Evolutionary conservation across 2,329 filamentous ascomycete genomes (phyloP), one percentile per base, ranked within the genome.

Genomic region (Knoxdaviesia proteae): DNA sequence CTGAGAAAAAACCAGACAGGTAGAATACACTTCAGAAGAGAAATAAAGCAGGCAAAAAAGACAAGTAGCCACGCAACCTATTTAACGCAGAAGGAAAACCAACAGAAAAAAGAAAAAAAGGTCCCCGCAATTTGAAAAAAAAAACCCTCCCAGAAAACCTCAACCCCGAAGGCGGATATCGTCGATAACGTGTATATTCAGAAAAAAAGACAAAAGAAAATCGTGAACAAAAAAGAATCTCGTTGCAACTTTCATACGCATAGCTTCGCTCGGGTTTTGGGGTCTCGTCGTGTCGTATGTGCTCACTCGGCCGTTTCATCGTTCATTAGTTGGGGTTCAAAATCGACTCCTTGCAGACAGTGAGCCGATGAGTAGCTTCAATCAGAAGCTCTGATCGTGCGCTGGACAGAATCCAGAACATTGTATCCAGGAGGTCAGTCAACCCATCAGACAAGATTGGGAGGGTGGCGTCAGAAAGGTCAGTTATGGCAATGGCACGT

Each of bases 401-500:
- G 5, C 39, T 35, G 10, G 36, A 39, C 36, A 45, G 37, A 20
- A 45, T 10, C n/a, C 36, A 42, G 32, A 42, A 34, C 41, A 46
- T 43, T 32, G 38, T 33, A 10, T 46, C 41, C 34, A 43, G 34
- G n/a, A 46, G 30, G 20, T 20, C 20, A 20, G 20, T 20, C 20
- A 20, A 20, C 20, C 20, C 20, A 20, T 20, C 20, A 20, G 20
- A 20, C 20, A 20, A 20, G 20, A 20, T 20, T 20, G 20, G 20
- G 20, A 20, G 20, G 20, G 20, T 20, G 20, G 20, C 20, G 20
- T 20, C 20, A 20, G 20, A 20, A 20, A 20, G 20, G 20, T 20
- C 20, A 20, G 20, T 20, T 20, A 20, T 20, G 20, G 20, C 20
- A 20, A 2, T 20, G 20, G 20, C 20, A 20, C 75, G 79, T 10